phyloP scores from a whole-genome alignment of 176 grass and related monocot genomes.

The Zoysia pacifica region DNA sequence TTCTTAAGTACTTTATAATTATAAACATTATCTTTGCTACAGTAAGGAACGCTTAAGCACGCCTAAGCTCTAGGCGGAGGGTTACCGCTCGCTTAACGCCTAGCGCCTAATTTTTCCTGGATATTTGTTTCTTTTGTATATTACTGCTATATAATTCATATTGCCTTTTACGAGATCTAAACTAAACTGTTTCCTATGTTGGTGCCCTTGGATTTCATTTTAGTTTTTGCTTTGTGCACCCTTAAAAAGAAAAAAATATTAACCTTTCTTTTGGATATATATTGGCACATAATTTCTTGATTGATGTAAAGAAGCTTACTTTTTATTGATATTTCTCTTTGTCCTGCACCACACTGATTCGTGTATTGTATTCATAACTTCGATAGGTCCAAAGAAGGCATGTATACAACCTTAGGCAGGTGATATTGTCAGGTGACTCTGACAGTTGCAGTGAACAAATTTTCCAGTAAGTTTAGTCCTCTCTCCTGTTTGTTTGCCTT shows the following conservation, averaged over 20 bases:
- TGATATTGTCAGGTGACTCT: slow-evolving; percentile 87
- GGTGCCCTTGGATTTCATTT: neutral
- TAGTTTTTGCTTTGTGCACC: neutral
- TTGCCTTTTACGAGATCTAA: slow-evolving; percentile 1
- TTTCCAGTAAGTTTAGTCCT: slow-evolving; percentile 77
- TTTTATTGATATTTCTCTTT: slow-evolving; percentile 15
- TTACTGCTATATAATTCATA: neutral
- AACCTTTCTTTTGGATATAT: slow-evolving; percentile 25
- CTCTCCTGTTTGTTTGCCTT: neutral
- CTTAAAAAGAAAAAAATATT: neutral
- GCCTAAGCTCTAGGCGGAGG: too few species aligned
- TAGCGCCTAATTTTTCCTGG: too few species aligned
- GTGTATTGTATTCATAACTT: slow-evolving; percentile 28
- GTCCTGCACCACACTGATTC: slow-evolving; percentile 24
- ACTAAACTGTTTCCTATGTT: neutral
- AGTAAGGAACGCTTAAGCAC: too few species aligned
- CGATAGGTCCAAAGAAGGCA: slow-evolving; percentile 95
- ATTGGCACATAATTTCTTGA: neutral
- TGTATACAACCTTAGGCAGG: slow-evolving; percentile 93
- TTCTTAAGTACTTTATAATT: too few species aligned
- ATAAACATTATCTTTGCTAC: too few species aligned
- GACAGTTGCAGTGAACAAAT: slow-evolving; percentile 83
- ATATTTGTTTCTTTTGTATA: neutral
- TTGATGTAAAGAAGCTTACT: neutral
- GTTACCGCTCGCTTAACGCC: too few species aligned